Percentiles rank a stretch among this genome's conserved stretches.
These are phyloP conservation scores for Medicago truncatula DNA, from an alignment of 306 rosid species.

Conservation along the genomic window DNA sequence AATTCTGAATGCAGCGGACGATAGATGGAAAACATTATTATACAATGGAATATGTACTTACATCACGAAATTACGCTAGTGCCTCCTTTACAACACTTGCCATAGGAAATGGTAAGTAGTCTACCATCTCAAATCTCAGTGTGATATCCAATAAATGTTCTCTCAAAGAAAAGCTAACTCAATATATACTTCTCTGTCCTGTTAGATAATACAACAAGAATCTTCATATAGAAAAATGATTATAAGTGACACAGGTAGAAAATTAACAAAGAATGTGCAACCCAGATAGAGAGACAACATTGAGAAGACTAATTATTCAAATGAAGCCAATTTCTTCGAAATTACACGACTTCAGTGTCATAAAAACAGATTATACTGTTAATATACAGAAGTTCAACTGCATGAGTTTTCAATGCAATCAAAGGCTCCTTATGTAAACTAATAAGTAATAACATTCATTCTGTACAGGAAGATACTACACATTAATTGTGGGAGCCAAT, in stretches of 20 bases:
- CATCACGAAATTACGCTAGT: conserved; percentile 68
- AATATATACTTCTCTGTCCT: neutral
- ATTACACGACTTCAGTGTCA: neutral
- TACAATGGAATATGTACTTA: conserved; percentile 77
- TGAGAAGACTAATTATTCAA: conserved; percentile 2
- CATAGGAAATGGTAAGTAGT: conserved; percentile 79
- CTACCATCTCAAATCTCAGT: conserved; percentile 21
- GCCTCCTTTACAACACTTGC: conserved; percentile 84
- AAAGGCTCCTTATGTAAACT: conserved; percentile 15
- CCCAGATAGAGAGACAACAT: neutral
- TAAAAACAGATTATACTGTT: neutral
- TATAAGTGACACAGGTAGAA: neutral
- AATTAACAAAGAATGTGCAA: neutral
- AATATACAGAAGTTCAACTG: neutral
- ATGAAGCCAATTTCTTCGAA: neutral
- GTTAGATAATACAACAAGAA: neutral
- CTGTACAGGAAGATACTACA: conserved; percentile 82
- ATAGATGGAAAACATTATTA: conserved; percentile 88
- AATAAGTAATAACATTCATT: conserved; percentile 1
- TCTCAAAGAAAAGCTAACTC: neutral
- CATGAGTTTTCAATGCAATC: conserved; percentile 1
- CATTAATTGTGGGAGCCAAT: conserved; percentile 80
- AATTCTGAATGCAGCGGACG: conserved; percentile 59
- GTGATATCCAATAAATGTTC: conserved; percentile 9
- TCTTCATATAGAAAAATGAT: no score